A percentile compares a stretch with the other conserved stretches of the same genome.
Evolutionary conservation across 768 basidiomycete genomes (phyloP).

Genomic region (Lanmaoa rubissima): DNA sequence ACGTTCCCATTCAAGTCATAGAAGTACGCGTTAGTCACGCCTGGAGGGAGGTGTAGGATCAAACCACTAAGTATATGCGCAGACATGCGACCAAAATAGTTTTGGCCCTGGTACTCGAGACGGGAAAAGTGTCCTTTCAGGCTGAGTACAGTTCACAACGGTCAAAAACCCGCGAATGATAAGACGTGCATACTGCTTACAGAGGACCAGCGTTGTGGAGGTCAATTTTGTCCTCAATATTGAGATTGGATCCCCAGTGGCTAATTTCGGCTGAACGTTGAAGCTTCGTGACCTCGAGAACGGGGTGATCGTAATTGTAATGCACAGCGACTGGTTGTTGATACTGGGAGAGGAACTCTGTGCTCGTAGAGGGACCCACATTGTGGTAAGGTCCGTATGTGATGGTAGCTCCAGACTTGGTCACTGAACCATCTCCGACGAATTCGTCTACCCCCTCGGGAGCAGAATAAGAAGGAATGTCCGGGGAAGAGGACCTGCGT

Average conservation of each 20-base stretch:
- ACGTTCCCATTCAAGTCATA: constrained; percentile 95
- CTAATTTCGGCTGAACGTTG: constrained; percentile 85
- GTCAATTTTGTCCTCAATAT: constrained; percentile 84
- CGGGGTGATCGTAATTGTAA: constrained; percentile 79
- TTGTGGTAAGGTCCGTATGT: constrained; percentile 88
- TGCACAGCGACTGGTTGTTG: constrained; percentile 74
- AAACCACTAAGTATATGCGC: constrained; percentile 73
- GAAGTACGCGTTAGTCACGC: constrained; percentile 81
- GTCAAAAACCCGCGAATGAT: background rate
- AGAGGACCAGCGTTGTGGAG: constrained; percentile 88
- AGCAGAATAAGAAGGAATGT: constrained; percentile 68
- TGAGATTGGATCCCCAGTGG: constrained; percentile 95
- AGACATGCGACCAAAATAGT: constrained; percentile 62
- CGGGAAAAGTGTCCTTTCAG: constrained; percentile 97
- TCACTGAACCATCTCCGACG: constrained; percentile 55
- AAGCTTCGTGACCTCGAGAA: constrained; percentile 71
- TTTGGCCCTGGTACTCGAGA: constrained; percentile 77
- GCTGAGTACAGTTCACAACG: constrained; percentile 39
- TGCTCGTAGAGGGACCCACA: constrained; percentile 60
- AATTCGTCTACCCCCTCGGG: constrained; percentile 61
- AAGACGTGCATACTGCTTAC: constrained; percentile 47
- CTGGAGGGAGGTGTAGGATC: constrained; percentile 78
- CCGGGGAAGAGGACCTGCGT: constrained; percentile 64
- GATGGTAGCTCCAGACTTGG: constrained; percentile 75
- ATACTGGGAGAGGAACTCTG: constrained; percentile 52